Evolutionary conservation across 2,329 filamentous ascomycete species (phyloP), one percentile per base, ranked within the genome.

Genomic region (Pyrenochaeta sp.): DNA sequence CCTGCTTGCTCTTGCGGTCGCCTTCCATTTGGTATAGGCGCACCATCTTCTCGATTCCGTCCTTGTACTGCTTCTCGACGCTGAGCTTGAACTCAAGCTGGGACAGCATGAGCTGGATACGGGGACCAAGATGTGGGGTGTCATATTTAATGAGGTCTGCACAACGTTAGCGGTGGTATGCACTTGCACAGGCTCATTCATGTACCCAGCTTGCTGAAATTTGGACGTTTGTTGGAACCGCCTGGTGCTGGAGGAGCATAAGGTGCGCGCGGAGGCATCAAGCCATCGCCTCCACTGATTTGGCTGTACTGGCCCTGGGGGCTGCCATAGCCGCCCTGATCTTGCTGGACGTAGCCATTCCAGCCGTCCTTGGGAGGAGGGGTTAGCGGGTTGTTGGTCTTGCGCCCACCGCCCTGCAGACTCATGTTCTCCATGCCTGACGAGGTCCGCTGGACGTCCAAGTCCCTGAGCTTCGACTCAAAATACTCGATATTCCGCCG

Each of bases 11-110:
- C 82, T 97, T 97, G 66, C 93, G 88, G 74, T 99, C 95, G 27
- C 95, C 94, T 76, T 98, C 95, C 85, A 98, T 95, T 73, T 95
- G 89, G 74, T 99, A 99, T 31, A 99, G 83, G 75, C 95, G 92
- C 41, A 97, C 91, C 95, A 99, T 98, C 81, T 99, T 99, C 78
- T 99, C 95, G 66, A 99, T 95, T 58, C 95, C 95, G 72, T 96
- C 96, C 63, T 98, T 92, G 78, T 99, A 99, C 78, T 99, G 95
- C 75, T 97, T 96, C 76, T 99, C 95, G 23, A 99, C 95, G 64
- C 95, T 97, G 57, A 99, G 85, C 81, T 99, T 99, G 82, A 99
- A 99, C 77, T 98, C 92, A 60, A 99, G 89, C 77, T 99, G 95
- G 42, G 95, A 96, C 71, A 99, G 82, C 95, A 99, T 99, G 71